These are phyloP conservation scores for Fusarium duplospermum DNA, from an alignment of 2,329 filamentous ascomycete species.

Conservation along the genomic window DNA sequence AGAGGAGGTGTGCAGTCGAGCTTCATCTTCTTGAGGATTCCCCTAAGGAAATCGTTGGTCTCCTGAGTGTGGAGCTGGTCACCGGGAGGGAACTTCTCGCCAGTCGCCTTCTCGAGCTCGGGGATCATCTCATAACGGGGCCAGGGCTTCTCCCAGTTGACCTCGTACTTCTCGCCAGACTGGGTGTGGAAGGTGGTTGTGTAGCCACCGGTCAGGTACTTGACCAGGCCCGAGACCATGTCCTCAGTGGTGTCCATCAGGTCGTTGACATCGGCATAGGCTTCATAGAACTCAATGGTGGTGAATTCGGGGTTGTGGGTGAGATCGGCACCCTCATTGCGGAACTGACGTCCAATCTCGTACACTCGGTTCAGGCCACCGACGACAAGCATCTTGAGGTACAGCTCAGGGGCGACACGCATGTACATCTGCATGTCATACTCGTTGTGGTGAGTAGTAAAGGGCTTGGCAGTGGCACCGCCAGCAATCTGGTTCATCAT, in stretches of 20 bases:
- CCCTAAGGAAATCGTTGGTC: slow-evolving; percentile 88
- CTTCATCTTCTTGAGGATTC: slow-evolving; percentile 87
- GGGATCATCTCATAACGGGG: slow-evolving; percentile 92
- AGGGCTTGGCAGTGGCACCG: slow-evolving; percentile 92
- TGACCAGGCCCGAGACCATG: slow-evolving; percentile 88
- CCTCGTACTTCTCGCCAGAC: slow-evolving; percentile 84
- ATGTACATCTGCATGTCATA: slow-evolving; percentile 94
- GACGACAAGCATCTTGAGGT: slow-evolving; percentile 95
- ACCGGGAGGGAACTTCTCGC: slow-evolving; percentile 92
- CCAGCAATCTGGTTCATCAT: slow-evolving; percentile 98
- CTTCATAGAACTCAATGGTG: slow-evolving; percentile 96
- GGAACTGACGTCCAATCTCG: slow-evolving; percentile 94
- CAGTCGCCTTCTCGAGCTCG: slow-evolving; percentile 84
- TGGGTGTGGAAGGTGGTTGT: slow-evolving; percentile 89
- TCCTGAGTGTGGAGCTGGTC: slow-evolving; percentile 91
- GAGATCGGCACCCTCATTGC: slow-evolving; percentile 79
- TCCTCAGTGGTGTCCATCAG: slow-evolving; percentile 87
- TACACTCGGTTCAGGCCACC: slow-evolving; percentile 95
- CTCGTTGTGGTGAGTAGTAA: slow-evolving; percentile 96
- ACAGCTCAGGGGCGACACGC: slow-evolving; percentile 93
- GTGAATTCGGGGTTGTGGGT: slow-evolving; percentile 99
- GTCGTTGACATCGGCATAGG: slow-evolving; percentile 92
- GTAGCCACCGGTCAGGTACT: slow-evolving; percentile 87
- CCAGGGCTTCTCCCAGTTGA: slow-evolving; percentile 98
- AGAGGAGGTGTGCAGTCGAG: slow-evolving; percentile 90